Percentiles rank a stretch among this genome's conserved stretches.
Conservation (phyloP, 2,329 filamentous ascomycete species). For the Aschersonia sp. region DNA sequence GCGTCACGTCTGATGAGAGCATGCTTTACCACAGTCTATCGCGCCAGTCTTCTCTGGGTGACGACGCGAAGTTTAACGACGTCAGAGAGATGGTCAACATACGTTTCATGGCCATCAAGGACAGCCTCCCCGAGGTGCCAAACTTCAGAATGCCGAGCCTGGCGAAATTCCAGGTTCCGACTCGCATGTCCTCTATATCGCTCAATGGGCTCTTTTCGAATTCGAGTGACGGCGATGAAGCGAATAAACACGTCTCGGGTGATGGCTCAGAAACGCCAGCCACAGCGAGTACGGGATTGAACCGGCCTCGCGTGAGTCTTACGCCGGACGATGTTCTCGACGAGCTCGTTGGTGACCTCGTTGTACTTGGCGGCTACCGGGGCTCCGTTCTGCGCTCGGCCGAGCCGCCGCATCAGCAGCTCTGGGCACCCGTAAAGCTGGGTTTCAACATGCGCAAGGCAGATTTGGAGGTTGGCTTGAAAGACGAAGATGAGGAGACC, state of each 20-base stretch:
- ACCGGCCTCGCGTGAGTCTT: constrained; percentile 3
- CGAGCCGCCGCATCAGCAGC: constrained; percentile 65
- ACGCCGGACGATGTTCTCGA: constrained; percentile 44
- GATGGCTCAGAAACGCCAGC: neutral
- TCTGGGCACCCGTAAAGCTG: constrained; percentile 91
- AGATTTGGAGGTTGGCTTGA: constrained; percentile 74
- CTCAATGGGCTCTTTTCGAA: constrained; percentile 16
- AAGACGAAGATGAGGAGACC: constrained; percentile 65
- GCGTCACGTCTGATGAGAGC: constrained; percentile 49
- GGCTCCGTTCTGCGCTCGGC: constrained; percentile 81
- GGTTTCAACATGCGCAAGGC: constrained; percentile 84
- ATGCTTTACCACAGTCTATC: constrained; percentile 64
- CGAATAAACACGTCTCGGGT: neutral
- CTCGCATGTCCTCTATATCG: constrained; percentile 16
- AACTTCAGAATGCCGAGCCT: constrained; percentile 58
- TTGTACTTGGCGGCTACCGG: constrained; percentile 80
- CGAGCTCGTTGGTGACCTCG: constrained; percentile 66
- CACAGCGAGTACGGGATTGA: neutral
- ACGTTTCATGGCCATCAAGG: constrained; percentile 76
- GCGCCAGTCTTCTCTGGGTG: constrained; percentile 67
- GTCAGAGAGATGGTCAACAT: constrained; percentile 78
- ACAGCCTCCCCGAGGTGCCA: constrained; percentile 68
- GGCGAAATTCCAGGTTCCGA: constrained; percentile 31
- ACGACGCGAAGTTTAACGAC: constrained; percentile 67
- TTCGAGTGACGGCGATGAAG: constrained; percentile 9